A percentile compares a stretch with the other conserved stretches of the same genome.
These are phyloP conservation scores for Rhytidiadelphus loreus DNA, from an alignment of 225 moss, liverwort and hornwort species.

Conservation along the genomic window DNA sequence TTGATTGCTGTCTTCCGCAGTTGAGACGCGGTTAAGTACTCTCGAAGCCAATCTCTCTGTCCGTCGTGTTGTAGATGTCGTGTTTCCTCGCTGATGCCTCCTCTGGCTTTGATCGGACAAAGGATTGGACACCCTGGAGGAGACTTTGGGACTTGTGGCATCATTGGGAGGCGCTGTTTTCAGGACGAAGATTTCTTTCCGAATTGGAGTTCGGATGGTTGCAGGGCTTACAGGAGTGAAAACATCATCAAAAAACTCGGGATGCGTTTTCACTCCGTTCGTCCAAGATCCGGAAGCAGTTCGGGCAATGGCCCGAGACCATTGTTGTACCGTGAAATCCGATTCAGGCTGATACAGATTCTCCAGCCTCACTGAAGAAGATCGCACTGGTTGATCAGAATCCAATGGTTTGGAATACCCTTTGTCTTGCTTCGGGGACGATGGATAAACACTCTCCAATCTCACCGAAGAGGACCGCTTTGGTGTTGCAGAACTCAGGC, in stretches of 20 bases:
- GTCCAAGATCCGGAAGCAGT: constrained; percentile 21
- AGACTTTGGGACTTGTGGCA: background rate
- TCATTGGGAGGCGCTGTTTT: background rate
- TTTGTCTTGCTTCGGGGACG: background rate
- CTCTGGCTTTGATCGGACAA: background rate
- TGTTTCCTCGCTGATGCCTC: background rate
- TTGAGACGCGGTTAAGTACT: background rate
- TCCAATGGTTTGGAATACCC: background rate
- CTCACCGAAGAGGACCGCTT: constrained; percentile 12
- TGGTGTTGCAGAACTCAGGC: background rate
- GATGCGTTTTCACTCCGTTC: constrained; percentile 12
- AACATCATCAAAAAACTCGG: constrained; percentile 22
- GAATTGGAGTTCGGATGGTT: constrained; percentile 1
- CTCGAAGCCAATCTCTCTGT: background rate
- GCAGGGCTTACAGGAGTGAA: constrained; percentile 8
- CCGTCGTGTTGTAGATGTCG: background rate
- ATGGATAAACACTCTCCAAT: background rate
- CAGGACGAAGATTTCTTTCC: background rate
- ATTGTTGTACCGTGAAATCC: background rate
- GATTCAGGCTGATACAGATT: background rate
- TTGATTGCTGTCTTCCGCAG: background rate
- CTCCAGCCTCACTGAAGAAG: constrained; percentile 11
- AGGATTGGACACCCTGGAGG: background rate
- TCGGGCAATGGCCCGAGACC: background rate
- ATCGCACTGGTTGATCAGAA: background rate